phyloP scores from a whole-genome alignment of 225 moss, liverwort and hornwort genomes.

The Antitrichia curtipendula region DNA sequence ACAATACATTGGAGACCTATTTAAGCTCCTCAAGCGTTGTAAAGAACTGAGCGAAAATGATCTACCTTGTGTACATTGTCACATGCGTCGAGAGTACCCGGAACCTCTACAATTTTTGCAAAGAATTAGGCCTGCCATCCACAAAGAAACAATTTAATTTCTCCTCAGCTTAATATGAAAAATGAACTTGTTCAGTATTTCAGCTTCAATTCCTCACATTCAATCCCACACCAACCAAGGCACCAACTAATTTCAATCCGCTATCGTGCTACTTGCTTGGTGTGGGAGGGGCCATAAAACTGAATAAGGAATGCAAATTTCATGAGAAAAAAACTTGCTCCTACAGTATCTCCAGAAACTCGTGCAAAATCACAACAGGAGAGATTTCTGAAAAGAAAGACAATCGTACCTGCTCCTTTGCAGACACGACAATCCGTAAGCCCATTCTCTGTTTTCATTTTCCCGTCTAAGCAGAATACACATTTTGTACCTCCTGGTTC shows the following conservation, averaged over 20 bases:
- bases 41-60: neutral
- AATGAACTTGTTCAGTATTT: neutral
- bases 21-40: neutral
- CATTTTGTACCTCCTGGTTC: conserved; percentile 79
- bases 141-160: neutral
- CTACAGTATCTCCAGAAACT: neutral
- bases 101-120: conserved; percentile 95
- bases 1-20: neutral
- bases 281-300: neutral
- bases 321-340: neutral
- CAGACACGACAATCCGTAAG: conserved; percentile 77
- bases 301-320: neutral
- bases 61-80: conserved; percentile 12
- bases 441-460: conserved; percentile 74
- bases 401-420: conserved; percentile 67
- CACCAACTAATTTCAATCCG: neutral
- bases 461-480: conserved; percentile 78
- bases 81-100: conserved; percentile 77
- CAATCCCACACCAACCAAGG: neutral
- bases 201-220: neutral
- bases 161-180: neutral
- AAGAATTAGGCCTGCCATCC: conserved; percentile 66
- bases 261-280: neutral
- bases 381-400: neutral
- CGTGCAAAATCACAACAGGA: neutral